Evolutionary conservation across 108 stramenopile genomes (phyloP).

Genomic region (Pseudonitzschia pungens): DNA sequence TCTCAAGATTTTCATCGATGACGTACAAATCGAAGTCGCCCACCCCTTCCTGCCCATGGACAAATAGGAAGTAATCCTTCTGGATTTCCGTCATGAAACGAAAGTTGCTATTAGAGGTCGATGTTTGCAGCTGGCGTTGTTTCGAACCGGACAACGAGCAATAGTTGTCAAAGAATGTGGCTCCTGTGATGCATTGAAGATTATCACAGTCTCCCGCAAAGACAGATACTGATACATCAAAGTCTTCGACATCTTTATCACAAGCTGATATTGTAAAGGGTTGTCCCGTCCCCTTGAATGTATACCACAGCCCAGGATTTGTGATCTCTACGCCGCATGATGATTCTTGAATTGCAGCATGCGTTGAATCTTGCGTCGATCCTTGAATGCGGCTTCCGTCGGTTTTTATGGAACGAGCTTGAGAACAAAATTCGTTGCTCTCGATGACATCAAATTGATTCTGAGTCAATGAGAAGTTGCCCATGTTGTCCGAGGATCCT

Average conservation of each 20-base stretch:
- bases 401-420: neutral
- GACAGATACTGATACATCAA: slow-evolving; percentile 14
- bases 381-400: slow-evolving; percentile 11
- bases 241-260: neutral
- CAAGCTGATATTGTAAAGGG: slow-evolving; percentile 3
- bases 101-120: neutral
- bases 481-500: slow-evolving; percentile 5
- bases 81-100: slow-evolving; percentile 4
- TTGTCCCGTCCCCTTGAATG: neutral
- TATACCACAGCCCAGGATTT: slow-evolving; percentile 15
- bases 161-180: slow-evolving; percentile 1
- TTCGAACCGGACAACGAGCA: neutral
- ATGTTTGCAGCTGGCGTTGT: neutral
- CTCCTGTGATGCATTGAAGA: slow-evolving; percentile 2
- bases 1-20: neutral
- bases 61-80: slow-evolving; percentile 1
- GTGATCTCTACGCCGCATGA: slow-evolving; percentile 11
- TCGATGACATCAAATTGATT: slow-evolving; percentile 3
- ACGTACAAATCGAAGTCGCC: slow-evolving; percentile 15
- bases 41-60: slow-evolving; percentile 7
- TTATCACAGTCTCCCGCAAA: slow-evolving; percentile 2
- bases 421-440: slow-evolving; percentile 12
- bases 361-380: slow-evolving; percentile 15
- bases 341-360: neutral
- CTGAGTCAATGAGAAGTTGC: neutral